Evolutionary conservation across 2,329 filamentous ascomycete genomes (phyloP).

Genomic region (Fusarium longipes): DNA sequence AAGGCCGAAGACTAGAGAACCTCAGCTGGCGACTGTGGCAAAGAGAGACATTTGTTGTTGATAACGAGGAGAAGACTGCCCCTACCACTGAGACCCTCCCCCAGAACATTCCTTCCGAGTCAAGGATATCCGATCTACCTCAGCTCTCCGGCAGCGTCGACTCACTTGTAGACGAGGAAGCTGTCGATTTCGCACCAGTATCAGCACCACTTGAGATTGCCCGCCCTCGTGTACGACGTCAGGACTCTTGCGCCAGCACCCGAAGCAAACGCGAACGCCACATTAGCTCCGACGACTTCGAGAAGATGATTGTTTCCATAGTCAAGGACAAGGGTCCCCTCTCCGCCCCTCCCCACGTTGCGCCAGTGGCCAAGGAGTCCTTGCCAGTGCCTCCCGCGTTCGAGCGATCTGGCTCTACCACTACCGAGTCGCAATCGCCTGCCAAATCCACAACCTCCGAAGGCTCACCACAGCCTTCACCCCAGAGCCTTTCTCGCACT

Average conservation of each 20-base stretch:
- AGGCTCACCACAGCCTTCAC: constrained; percentile 46
- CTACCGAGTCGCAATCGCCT: constrained; percentile 57
- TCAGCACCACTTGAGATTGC: constrained; percentile 67
- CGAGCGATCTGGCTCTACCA: constrained; percentile 58
- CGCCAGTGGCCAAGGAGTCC: constrained; percentile 56
- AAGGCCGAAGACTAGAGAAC: constrained; percentile 93
- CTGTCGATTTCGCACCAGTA: constrained; percentile 67
- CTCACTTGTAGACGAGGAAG: constrained; percentile 76
- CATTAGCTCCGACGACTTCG: constrained; percentile 90
- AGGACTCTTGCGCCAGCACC: constrained; percentile 77
- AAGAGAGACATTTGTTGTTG: constrained; percentile 76
- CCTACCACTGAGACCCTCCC: constrained; percentile 60
- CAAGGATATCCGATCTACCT: constrained; percentile 67
- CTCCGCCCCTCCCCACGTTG: constrained; percentile 52
- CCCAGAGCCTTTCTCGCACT: constrained; percentile 47
- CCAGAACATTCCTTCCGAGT: constrained; percentile 60
- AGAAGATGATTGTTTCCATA: constrained; percentile 94
- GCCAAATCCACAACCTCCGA: constrained; percentile 65
- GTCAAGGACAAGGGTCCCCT: constrained; percentile 83
- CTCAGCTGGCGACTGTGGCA: constrained; percentile 97
- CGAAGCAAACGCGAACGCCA: constrained; percentile 85
- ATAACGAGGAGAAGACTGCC: constrained; percentile 71
- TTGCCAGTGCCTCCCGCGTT: constrained; percentile 48
- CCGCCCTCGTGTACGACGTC: constrained; percentile 74
- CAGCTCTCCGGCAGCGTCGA: constrained; percentile 83